Evolutionary conservation across 2,329 filamentous ascomycete species (phyloP), one percentile per base, ranked within the genome.

Genomic region (Aspergillus glaucus): DNA sequence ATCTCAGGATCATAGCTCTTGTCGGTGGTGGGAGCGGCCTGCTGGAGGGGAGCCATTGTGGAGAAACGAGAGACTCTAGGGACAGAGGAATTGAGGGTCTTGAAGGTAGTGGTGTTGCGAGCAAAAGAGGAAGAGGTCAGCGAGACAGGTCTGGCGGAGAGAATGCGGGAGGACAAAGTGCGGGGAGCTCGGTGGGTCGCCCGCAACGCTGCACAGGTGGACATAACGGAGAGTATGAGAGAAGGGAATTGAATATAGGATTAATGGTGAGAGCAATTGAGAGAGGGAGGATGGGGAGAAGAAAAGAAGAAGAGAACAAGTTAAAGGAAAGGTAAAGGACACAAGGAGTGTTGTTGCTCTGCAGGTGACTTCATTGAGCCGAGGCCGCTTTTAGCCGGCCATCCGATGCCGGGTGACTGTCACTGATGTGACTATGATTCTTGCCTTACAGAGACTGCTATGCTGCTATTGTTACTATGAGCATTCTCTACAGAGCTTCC

Each of bases 1-100:
- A 97, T 93, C 76, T 96, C 92, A 55, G 87, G 83, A 68, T 97
- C 92, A 72, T 92, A 96, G 59, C 84, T 79, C 68, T 79, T 65
- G 43, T 67, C 58, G 37, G 57, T 55, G 43, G 66, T 50, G n/a
- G 70, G 66, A 26, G 66, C 63, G 48, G 65, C 62, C 46, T 64
- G 67, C 49, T 67, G 65, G 55, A 69, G 64, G 44, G 71, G 57
- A 44, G 69, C 52, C 63, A 73, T 71, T 51, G 71, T 75, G 42
- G 72, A 74, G 54, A 74, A 74, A 43, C 55, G 58, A 28, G 67
- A 60, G 44, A 60, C 53, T 36, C 57, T 58, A 45, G 64, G 55
- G 32, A 60, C 52, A 36, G 54, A 43, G 41, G 58, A 45, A 34
- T 48, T 48, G 21, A 50, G 40, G 42, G 47, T 21, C 36, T 48